Conservation (phyloP, 148 eudicot genomes). For the Rhododendron molle region DNA sequence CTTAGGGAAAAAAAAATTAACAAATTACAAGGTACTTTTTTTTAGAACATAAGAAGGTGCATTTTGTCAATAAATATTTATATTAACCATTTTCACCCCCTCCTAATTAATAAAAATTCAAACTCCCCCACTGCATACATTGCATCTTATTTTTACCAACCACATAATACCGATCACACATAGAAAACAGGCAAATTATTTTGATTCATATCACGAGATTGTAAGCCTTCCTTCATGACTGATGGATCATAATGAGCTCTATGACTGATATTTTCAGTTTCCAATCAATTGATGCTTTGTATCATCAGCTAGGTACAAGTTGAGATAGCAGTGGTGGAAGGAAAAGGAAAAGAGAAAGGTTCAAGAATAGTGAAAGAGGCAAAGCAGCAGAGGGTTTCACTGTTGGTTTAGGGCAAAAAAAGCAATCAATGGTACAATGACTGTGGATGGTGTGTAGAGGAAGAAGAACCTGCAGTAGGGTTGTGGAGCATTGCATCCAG, state of each 20-base stretch:
- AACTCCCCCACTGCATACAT: too few relatives aligned
- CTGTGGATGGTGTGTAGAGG: constrained; percentile 41
- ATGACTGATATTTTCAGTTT: neutral
- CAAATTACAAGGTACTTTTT: too few relatives aligned
- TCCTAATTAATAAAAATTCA: too few relatives aligned
- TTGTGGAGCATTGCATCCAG: constrained; percentile 72
- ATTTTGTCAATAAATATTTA: too few relatives aligned
- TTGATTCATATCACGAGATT: neutral
- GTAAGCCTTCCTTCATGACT: too few relatives aligned
- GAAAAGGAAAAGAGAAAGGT: constrained; percentile 71
- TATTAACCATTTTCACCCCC: too few relatives aligned
- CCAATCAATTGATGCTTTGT: neutral
- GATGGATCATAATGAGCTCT: neutral
- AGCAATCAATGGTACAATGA: constrained; percentile 46
- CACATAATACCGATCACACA: neutral
- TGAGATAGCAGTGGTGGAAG: constrained; percentile 47
- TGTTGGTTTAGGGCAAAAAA: constrained; percentile 64
- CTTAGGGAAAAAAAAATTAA: too few relatives aligned
- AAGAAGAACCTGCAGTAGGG: constrained; percentile 24
- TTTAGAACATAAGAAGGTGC: too few relatives aligned
- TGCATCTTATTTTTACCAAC: neutral
- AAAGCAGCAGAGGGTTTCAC: constrained; percentile 39
- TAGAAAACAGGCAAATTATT: neutral
- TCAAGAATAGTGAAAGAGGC: constrained; percentile 58
- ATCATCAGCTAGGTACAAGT: constrained; percentile 51